Conservation (phyloP, 768 basidiomycete species). For the Boletus reticuloceps region DNA sequence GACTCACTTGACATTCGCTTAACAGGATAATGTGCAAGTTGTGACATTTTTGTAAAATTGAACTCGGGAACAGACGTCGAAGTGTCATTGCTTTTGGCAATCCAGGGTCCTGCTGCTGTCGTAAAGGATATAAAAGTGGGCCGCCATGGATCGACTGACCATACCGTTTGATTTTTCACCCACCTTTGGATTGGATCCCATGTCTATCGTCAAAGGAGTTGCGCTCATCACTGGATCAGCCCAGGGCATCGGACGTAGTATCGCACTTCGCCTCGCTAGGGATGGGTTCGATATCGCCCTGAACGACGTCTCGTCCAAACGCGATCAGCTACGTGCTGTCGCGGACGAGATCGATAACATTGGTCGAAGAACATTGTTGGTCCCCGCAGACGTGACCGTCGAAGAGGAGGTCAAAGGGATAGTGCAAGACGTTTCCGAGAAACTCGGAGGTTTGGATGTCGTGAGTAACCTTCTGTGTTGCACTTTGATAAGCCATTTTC, state of each 20-base stretch:
- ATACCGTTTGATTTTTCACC: not conserved
- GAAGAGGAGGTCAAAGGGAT: slow-evolving; percentile 42
- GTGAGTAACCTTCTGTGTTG: slow-evolving; percentile 22
- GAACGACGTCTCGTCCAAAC: slow-evolving; percentile 1
- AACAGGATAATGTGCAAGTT: slow-evolving; percentile 25
- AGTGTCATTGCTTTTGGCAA: no score
- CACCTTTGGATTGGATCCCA: not conserved
- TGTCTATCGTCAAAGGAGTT: not conserved
- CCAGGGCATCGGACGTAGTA: not conserved
- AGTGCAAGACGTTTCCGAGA: slow-evolving; percentile 30
- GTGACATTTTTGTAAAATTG: not conserved
- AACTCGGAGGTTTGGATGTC: slow-evolving; percentile 44
- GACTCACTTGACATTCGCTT: not conserved
- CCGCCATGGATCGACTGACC: no score
- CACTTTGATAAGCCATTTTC: not conserved
- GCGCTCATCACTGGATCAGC: slow-evolving; percentile 2
- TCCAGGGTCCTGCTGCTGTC: no score
- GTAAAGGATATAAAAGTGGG: no score
- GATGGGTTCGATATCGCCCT: slow-evolving; percentile 2
- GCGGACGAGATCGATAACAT: not conserved
- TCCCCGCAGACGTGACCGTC: slow-evolving; percentile 38
- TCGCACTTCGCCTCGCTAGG: not conserved
- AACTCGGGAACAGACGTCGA: no score
- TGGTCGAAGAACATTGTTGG: slow-evolving; percentile 14
- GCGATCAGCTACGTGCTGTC: not conserved